A percentile compares a stretch with the other conserved stretches of the same genome.
Conservation (phyloP, 441 rosid genomes). For the Capsella rubella region DNA sequence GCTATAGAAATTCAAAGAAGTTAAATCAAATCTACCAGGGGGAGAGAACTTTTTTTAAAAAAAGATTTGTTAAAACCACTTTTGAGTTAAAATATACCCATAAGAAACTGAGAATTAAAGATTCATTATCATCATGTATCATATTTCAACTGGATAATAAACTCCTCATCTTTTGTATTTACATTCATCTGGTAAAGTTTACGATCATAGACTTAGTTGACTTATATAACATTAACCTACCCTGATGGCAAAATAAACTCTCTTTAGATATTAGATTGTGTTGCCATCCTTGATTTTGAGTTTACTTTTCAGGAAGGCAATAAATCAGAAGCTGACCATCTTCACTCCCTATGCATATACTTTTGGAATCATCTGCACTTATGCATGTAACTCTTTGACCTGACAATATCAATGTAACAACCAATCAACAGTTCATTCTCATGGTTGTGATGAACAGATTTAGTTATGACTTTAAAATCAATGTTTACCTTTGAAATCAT, state of each 20-base stretch:
- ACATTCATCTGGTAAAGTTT: background rate
- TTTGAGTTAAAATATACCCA: background rate
- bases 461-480: background rate
- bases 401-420: slow-evolving; percentile 32
- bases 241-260: background rate
- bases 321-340: slow-evolving; percentile 75
- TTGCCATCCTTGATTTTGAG: slow-evolving; percentile 9
- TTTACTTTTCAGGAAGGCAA: slow-evolving; percentile 37
- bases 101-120: background rate
- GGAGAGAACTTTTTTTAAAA: background rate
- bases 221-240: no score
- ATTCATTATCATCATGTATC: background rate
- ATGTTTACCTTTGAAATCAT: slow-evolving; percentile 75
- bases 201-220: background rate
- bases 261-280: background rate
- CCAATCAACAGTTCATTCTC: no score
- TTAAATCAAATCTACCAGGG: background rate
- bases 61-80: background rate
- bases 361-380: slow-evolving; percentile 65
- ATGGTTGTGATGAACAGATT: background rate
- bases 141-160: background rate
- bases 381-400: slow-evolving; percentile 73
- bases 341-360: slow-evolving; percentile 60
- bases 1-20: background rate
- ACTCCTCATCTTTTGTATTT: background rate